phyloP scores from a whole-genome alignment of 2,329 filamentous ascomycete genomes.

The Hymenoscyphus albidus region DNA sequence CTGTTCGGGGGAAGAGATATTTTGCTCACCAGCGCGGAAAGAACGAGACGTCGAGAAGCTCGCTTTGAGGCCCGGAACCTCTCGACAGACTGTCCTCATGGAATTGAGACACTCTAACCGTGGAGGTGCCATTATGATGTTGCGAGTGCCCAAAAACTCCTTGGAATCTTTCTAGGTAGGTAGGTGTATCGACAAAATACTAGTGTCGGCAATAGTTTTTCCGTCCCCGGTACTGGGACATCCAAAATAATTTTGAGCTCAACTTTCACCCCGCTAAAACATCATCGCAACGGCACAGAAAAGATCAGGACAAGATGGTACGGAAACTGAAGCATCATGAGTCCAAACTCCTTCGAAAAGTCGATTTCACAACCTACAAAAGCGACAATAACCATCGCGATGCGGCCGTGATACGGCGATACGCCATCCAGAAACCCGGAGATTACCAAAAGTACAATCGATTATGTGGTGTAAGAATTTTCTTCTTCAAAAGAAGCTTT shows the following conservation, averaged over 20 bases:
- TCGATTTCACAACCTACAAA: conserved; percentile 94
- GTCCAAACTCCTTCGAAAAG: conserved; percentile 86
- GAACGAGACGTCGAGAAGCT: conserved; percentile 29
- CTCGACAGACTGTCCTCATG: conserved; percentile 15
- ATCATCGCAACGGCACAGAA: not conserved
- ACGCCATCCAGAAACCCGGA: conserved; percentile 84
- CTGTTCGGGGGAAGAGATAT: not conserved
- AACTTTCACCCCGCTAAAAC: conserved; percentile 13
- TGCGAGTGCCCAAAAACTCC: not conserved
- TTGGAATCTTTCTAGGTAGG: not conserved
- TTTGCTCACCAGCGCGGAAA: conserved; percentile 24
- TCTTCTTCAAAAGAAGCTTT: not conserved
- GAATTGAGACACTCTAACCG: conserved; percentile 33
- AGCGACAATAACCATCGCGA: conserved; percentile 84
- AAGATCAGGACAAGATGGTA: conserved; percentile 61
- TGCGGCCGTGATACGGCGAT: conserved; percentile 73
- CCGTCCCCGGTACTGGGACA: conserved; percentile 14
- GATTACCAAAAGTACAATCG: conserved; percentile 71
- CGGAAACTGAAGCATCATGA: conserved; percentile 96
- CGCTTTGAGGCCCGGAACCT: conserved; percentile 15
- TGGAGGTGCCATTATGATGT: conserved; percentile 25
- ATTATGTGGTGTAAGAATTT: conserved; percentile 60
- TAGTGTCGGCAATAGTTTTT: conserved; percentile 21
- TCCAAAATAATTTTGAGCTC: conserved; percentile 21
- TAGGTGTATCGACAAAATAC: conserved; percentile 12